phyloP scores from a whole-genome alignment of 176 grass and related monocot species.

The Guadua angustifolia region DNA sequence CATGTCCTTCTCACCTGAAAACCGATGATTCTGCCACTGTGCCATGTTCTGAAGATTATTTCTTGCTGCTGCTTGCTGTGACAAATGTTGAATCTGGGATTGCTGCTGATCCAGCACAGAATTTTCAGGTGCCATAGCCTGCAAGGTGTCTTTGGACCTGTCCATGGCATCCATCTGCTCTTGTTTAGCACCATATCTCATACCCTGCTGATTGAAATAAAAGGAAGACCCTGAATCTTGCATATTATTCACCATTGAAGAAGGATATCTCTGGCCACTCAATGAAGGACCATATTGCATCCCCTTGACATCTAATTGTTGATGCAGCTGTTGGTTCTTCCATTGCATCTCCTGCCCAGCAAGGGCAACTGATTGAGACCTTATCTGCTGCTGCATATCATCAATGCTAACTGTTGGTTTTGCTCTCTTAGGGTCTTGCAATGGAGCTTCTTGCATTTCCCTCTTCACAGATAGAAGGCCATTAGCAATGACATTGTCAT shows the following conservation, averaged over 20 bases:
- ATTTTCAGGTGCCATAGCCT: conserved; percentile 64
- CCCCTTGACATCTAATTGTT: conserved; percentile 65
- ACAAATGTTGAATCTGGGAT: conserved; percentile 51
- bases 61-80: conserved; percentile 58
- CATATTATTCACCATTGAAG: conserved; percentile 62
- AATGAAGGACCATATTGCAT: conserved; percentile 71
- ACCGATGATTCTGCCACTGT: conserved; percentile 65
- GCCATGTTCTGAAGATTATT: conserved; percentile 53
- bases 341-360: conserved; percentile 66
- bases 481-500: conserved; percentile 47
- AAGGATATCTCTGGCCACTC: conserved; percentile 70
- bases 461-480: conserved; percentile 72
- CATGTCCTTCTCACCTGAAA: conserved; percentile 67
- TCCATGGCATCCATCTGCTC: conserved; percentile 72
- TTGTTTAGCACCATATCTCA: conserved; percentile 71
- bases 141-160: conserved; percentile 60
- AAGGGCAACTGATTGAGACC: conserved; percentile 53
- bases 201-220: conserved; percentile 70
- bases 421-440: conserved; percentile 75
- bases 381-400: conserved; percentile 73
- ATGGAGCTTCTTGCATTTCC: conserved; percentile 73
- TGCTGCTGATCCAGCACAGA: conserved; percentile 59
- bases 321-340: conserved; percentile 78
- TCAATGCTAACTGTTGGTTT: conserved; percentile 68
- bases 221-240: conserved; percentile 68